Evolutionary conservation across 768 basidiomycete species (phyloP), one percentile per base, ranked within the genome.

Genomic region (Russula sp.): DNA sequence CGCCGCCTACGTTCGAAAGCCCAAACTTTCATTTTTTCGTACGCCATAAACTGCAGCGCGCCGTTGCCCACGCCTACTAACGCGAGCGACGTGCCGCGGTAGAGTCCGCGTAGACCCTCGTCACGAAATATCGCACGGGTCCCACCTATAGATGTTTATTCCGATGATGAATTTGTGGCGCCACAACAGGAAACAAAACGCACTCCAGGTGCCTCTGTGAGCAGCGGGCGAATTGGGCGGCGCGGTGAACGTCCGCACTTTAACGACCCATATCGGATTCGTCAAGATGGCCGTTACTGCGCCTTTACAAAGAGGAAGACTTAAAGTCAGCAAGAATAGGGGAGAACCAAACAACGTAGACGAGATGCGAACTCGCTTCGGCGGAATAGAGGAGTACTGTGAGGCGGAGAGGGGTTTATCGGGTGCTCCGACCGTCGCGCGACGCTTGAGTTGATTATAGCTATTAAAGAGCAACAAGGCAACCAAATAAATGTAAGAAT

Each of bases 241-340:
- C 1, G 94, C 89, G 1, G 94, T 93, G 73, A 97, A 99, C 87
- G 98, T 94, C 64, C 97, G 86, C 10, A 97, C 95, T 78, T 96
- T 91, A 61, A 98, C 90, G 16, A 98, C 90, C 96, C 96, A 98
- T 69, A 98, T 85, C 0, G 96, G 97, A 75, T 99, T 98, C 8
- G 96, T 99, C 73, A 97, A 82, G 71, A 98, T 78, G 0, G 97
- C 94, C 4, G 95, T 97, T 20, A 86, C 86, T 14, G 95, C 91
- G 78, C 96, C 96, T 98, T 62, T 20, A 61, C 59, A 67, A 16
- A 62, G 67, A 59, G 74, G 59, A 62, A 66, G 63, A 38, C 60
- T 61, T 63, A 38, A 59, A 28, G 36, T 51, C 55, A 40, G 38
- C 14, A 40, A 40, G 62, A 61, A 48, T 50, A 5, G 7, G 13